Evolutionary conservation across 2,329 filamentous ascomycete genomes (phyloP).

Genomic region (Didymella pinodella): DNA sequence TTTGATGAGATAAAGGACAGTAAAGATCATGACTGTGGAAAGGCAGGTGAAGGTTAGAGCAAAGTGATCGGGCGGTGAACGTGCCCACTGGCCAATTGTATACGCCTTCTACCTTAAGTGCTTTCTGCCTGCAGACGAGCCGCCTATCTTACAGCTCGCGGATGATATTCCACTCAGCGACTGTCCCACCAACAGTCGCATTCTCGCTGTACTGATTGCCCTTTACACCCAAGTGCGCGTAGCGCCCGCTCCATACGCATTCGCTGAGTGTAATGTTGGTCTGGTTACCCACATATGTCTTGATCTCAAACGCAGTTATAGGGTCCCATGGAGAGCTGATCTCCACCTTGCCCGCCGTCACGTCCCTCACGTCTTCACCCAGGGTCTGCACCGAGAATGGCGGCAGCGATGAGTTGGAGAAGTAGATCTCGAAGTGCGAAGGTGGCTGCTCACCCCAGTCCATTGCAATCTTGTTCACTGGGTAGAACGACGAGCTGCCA

Average conservation of each 20-base stretch:
- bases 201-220: slow-evolving; percentile 55
- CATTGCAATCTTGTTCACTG: slow-evolving; percentile 61
- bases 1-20: no score
- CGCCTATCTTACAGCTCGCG: slow-evolving; percentile 10
- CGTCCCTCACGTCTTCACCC: slow-evolving; percentile 24
- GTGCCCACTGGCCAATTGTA: neutral
- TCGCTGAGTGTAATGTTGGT: slow-evolving; percentile 54
- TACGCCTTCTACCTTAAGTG: neutral
- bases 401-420: slow-evolving; percentile 59
- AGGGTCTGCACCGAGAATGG: slow-evolving; percentile 23
- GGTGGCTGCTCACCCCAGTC: slow-evolving; percentile 69
- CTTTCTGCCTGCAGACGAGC: neutral
- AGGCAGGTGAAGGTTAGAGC: neutral
- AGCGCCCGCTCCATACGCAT: slow-evolving; percentile 55
- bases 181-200: slow-evolving; percentile 57
- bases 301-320: slow-evolving; percentile 46
- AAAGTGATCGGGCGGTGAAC: neutral
- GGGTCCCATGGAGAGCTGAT: slow-evolving; percentile 55
- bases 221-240: slow-evolving; percentile 57
- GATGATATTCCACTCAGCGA: slow-evolving; percentile 61
- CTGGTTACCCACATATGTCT: slow-evolving; percentile 54
- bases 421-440: slow-evolving; percentile 60
- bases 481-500: slow-evolving; percentile 45
- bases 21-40: no score
- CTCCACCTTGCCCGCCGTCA: slow-evolving; percentile 38